phyloP scores from a whole-genome alignment of 768 basidiomycete genomes.

The Pleurotus citrinopileatus region DNA sequence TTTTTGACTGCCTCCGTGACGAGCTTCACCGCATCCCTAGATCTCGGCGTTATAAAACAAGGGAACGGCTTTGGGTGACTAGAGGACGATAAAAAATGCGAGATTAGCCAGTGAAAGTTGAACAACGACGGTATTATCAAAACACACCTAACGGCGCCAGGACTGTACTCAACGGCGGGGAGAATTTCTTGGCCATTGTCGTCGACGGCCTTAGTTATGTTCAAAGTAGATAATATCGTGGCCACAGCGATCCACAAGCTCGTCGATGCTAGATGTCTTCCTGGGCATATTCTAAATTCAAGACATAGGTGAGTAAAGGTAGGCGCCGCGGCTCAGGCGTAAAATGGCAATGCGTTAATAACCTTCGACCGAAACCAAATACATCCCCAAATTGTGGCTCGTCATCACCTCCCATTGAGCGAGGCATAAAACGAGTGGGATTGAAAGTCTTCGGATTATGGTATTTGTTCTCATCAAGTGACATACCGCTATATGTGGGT shows the following conservation, averaged over 20 bases:
- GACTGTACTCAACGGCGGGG: background rate
- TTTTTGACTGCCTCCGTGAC: background rate
- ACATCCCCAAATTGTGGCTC: slow-evolving; percentile 22
- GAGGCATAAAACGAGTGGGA: slow-evolving; percentile 33
- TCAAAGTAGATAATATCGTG: background rate
- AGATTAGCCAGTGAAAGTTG: too few relatives aligned
- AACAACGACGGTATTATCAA: background rate
- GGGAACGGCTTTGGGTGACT: background rate
- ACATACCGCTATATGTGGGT: slow-evolving; percentile 23
- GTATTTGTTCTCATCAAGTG: slow-evolving; percentile 26
- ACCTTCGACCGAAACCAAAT: slow-evolving; percentile 41
- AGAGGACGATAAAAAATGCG: background rate
- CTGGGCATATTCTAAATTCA: slow-evolving; percentile 41
- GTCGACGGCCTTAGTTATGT: background rate
- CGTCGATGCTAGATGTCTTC: slow-evolving; percentile 41
- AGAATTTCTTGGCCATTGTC: background rate
- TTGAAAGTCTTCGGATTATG: slow-evolving; percentile 30
- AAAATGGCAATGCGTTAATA: slow-evolving; percentile 13
- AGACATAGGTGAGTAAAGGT: background rate
- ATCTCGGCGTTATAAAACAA: background rate
- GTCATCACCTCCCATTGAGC: slow-evolving; percentile 20
- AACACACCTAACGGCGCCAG: background rate
- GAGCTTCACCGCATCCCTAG: background rate
- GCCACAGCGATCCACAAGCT: slow-evolving; percentile 36
- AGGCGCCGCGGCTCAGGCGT: background rate